These are phyloP conservation scores for Pseudognaphalium luteoalbum DNA, from an alignment of 129 eudicot genomes.

Conservation along the genomic window DNA sequence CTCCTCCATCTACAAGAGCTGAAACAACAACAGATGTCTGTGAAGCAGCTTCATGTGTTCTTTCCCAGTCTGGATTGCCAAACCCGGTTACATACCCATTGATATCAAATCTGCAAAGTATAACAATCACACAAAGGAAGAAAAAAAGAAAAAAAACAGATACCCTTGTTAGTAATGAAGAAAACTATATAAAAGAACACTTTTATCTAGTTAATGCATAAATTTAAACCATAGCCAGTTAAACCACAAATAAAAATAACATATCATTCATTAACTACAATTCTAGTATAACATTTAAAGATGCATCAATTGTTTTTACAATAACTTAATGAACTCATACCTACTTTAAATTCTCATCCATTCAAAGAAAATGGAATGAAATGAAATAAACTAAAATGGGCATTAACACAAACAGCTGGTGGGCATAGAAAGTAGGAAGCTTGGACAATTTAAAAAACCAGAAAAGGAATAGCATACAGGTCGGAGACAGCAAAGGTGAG, in stretches of 20 bases:
- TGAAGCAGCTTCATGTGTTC: slow-evolving; percentile 81
- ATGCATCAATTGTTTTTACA: neutral
- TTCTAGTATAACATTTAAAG: neutral
- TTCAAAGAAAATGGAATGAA: neutral
- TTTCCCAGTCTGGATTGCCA: slow-evolving; percentile 92
- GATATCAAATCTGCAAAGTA: slow-evolving; percentile 66
- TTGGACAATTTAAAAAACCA: neutral
- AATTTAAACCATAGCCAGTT: neutral
- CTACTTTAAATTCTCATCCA: neutral
- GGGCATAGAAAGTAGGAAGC: neutral
- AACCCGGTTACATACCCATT: slow-evolving; percentile 83
- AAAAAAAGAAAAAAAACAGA: slow-evolving; percentile 5
- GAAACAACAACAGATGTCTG: slow-evolving; percentile 72
- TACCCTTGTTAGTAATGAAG: neutral
- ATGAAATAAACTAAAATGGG: neutral
- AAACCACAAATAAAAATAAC: neutral
- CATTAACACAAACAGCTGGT: neutral
- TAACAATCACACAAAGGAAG: neutral
- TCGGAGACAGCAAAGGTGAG: slow-evolving; percentile 90
- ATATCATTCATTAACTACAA: neutral
- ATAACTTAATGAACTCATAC: slow-evolving; percentile 1
- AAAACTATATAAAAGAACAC: too few relatives aligned
- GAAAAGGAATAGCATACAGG: slow-evolving; percentile 35
- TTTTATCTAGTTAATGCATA: neutral
- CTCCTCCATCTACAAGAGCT: slow-evolving; percentile 91